phyloP scores from a whole-genome alignment of 768 basidiomycete genomes.

The Rhodotorula diobovata region DNA sequence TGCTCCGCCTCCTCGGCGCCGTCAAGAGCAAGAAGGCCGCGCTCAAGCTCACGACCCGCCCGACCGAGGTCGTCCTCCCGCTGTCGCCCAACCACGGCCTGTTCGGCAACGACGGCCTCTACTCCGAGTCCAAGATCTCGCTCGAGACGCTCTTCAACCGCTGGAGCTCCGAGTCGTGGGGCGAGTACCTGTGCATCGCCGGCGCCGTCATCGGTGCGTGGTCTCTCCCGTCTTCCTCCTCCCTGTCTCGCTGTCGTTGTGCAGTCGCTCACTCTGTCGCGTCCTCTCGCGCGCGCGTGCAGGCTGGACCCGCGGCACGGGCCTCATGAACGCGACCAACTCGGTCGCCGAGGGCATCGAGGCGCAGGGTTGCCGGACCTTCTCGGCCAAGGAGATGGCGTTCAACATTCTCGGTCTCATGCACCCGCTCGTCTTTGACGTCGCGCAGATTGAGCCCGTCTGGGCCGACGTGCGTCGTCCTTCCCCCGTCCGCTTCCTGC shows the following conservation, averaged over 20 bases:
- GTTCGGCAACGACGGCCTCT: constrained; percentile 95
- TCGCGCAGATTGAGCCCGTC: constrained; percentile 97
- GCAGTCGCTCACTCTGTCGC: too few relatives aligned
- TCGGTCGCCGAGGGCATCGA: constrained; percentile 91
- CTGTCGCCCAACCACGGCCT: constrained; percentile 96
- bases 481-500: neutral
- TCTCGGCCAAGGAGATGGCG: constrained; percentile 99
- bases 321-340: constrained; percentile 91
- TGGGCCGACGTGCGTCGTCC: constrained; percentile 64
- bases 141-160: constrained; percentile 97
- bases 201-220: constrained; percentile 91
- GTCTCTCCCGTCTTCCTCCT: neutral
- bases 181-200: constrained; percentile 94
- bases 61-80: constrained; percentile 96
- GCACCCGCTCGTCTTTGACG: constrained; percentile 98
- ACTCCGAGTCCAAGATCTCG: constrained; percentile 97
- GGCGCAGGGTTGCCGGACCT: constrained; percentile 86
- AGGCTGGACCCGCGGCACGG: constrained; percentile 97
- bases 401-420: constrained; percentile 99
- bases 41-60: constrained; percentile 91
- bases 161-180: constrained; percentile 98
- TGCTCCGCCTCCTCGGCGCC: constrained; percentile 90
- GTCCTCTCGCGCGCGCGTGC: neutral
- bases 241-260: neutral
- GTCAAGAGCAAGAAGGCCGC: constrained; percentile 98